Base-by-base conservation (phyloP, 2,329 filamentous ascomycete species). In the Ampelomyces quisqualis region DNA sequence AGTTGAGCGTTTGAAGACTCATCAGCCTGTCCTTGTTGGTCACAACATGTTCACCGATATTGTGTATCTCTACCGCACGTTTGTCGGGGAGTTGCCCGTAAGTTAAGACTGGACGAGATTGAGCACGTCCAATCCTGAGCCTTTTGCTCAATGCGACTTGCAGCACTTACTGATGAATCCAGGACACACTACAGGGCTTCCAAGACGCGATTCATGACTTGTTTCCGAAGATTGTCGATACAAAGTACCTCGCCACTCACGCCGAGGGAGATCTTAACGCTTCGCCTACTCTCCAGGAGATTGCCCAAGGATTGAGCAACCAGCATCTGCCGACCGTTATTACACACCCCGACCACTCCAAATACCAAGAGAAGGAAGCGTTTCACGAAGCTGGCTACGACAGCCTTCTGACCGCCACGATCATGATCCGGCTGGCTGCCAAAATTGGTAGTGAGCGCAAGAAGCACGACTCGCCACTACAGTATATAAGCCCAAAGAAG, bases 1-100 rank as follows among this genome's bases (percentile, higher is more conserved):
- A 0, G 67, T 73, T 37, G 52, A 62, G 4, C 60, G 67, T 4
- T 56, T 84, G 9, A 70, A 69, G 29, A 58, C 64, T 14, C 73
- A 70, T 14, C 70, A 73, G 10, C 72, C 74, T 2, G 69, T 81
- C 1, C 53, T 86, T 0, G 73, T 86, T 3, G 81, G 82, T 0
- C 82, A 86, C 65, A 86, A 86, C 52, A 71, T 81, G 43, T 79
- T 86, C 48, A 75, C 77, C 2, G 82, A 86, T 51, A 69, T 86
- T 3, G 74, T 80, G 23, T 85, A 85, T 53, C 64, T 86, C 23
- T 82, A 84, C 60, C 65, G 72, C n/a, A 76, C 74, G 1, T 86
- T 86, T 60, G 70, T 85, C 34, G 79, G 79, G 1, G 48, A 66
- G 1, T 67, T 86, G 2, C 83, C 82, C 0, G 45, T 47, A 40